Conservation (phyloP, 2,329 filamentous ascomycete species). For the Diaporthe ampelina region DNA sequence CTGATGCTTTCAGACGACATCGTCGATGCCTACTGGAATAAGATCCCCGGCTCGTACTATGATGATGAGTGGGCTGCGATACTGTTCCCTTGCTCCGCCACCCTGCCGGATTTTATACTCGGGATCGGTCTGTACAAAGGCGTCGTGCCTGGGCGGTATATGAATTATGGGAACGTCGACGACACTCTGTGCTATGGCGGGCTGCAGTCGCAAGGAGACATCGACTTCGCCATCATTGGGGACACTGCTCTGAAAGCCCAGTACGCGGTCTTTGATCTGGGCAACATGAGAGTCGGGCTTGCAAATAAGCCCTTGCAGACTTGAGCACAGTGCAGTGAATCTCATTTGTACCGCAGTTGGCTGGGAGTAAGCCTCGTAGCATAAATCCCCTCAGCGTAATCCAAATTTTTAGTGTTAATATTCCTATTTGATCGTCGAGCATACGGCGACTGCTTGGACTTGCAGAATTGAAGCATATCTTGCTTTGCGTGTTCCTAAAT, state of each 20-base stretch:
- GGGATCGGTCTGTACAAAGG: conserved; percentile 51
- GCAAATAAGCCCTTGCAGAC: conserved; percentile 48
- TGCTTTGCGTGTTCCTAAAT: no score
- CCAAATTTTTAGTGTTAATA: no score
- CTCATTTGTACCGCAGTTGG: neutral
- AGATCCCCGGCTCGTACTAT: conserved; percentile 54
- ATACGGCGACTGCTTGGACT: no score
- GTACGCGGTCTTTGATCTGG: conserved; percentile 51
- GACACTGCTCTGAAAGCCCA: conserved; percentile 50
- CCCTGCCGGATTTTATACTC: conserved; percentile 53
- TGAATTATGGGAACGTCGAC: conserved; percentile 51
- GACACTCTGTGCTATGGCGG: conserved; percentile 52
- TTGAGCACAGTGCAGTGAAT: neutral
- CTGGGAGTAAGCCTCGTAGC: neutral
- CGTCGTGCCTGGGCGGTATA: conserved; percentile 53
- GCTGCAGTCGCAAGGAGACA: conserved; percentile 48
- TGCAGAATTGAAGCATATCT: no score
- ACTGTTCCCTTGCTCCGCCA: conserved; percentile 53
- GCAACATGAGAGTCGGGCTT: conserved; percentile 58
- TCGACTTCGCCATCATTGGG: conserved; percentile 49
- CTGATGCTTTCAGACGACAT: conserved; percentile 53
- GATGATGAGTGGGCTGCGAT: conserved; percentile 52
- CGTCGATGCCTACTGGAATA: conserved; percentile 56
- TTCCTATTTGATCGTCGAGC: no score
- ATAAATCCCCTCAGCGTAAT: neutral